Evolutionary conservation across 2,329 filamentous ascomycete species (phyloP).

Genomic region (Scedosporium minutisporum): DNA sequence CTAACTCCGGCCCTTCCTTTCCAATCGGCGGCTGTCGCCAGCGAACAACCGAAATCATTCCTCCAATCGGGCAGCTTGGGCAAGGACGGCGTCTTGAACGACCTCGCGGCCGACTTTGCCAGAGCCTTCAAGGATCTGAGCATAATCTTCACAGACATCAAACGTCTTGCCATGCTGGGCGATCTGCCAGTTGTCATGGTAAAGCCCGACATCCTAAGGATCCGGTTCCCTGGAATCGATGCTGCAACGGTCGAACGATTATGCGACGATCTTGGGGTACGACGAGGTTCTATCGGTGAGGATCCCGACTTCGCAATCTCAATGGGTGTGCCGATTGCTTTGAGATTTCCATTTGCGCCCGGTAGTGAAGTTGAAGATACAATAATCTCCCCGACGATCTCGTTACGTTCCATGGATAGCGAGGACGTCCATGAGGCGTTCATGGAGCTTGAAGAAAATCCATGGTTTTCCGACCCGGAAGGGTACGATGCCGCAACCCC

Average conservation of each 20-base stretch:
- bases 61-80: constrained; percentile 55
- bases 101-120: constrained; percentile 80
- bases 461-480: constrained; percentile 38
- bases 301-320: constrained; percentile 63
- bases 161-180: constrained; percentile 64
- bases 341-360: constrained; percentile 81
- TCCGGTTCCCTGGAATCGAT: constrained; percentile 89
- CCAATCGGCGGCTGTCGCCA: neutral
- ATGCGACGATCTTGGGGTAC: constrained; percentile 79
- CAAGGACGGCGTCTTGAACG: constrained; percentile 73
- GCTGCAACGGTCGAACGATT: constrained; percentile 70
- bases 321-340: constrained; percentile 60
- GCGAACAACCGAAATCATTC: constrained; percentile 19
- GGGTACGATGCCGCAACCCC: constrained; percentile 43
- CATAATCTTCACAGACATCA: constrained; percentile 69
- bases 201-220: constrained; percentile 56
- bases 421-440: constrained; percentile 30
- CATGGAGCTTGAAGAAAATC: constrained; percentile 33
- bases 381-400: constrained; percentile 37
- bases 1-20: constrained; percentile 46
- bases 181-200: constrained; percentile 75
- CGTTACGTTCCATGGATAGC: constrained; percentile 33
- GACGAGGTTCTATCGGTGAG: constrained; percentile 67
- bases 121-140: constrained; percentile 77
- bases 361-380: constrained; percentile 22